Conservation (phyloP, 495 filamentous ascomycete genomes). For the Penicillium lagena region DNA sequence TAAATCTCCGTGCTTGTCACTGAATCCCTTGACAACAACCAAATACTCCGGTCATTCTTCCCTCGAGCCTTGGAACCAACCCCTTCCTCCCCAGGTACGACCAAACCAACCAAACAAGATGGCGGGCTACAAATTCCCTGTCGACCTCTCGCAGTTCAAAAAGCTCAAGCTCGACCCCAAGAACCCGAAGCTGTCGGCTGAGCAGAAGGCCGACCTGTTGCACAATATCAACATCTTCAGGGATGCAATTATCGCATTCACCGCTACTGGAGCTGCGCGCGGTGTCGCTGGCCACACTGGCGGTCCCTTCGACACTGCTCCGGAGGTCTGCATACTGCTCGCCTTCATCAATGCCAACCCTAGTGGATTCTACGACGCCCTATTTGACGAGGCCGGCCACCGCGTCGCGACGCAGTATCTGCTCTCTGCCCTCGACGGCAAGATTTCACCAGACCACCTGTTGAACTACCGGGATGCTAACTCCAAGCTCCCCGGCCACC, state of each 20-base stretch:
- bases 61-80: no score
- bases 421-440: slow-evolving; percentile 27
- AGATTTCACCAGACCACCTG: slow-evolving; percentile 30
- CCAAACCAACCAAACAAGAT: slow-evolving; percentile 5
- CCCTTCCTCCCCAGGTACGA: no score
- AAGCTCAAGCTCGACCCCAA: slow-evolving; percentile 29
- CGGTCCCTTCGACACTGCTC: slow-evolving; percentile 36
- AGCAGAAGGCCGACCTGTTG: slow-evolving; percentile 29
- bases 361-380: slow-evolving; percentile 20
- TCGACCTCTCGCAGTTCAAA: slow-evolving; percentile 34
- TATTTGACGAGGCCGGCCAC: slow-evolving; percentile 36
- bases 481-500: slow-evolving; percentile 35
- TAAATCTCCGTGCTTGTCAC: no score
- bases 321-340: slow-evolving; percentile 33
- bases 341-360: slow-evolving; percentile 31
- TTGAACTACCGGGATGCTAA: slow-evolving; percentile 35
- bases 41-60: no score
- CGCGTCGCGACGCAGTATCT: slow-evolving; percentile 35
- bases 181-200: slow-evolving; percentile 18
- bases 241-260: slow-evolving; percentile 35
- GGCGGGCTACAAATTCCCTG: slow-evolving; percentile 24
- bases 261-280: slow-evolving; percentile 30
- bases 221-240: slow-evolving; percentile 35
- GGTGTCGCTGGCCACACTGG: slow-evolving; percentile 34
- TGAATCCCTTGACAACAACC: no score